These are phyloP conservation scores for Sinapis alba DNA, from an alignment of 441 rosid genomes.

Conservation along the genomic window DNA sequence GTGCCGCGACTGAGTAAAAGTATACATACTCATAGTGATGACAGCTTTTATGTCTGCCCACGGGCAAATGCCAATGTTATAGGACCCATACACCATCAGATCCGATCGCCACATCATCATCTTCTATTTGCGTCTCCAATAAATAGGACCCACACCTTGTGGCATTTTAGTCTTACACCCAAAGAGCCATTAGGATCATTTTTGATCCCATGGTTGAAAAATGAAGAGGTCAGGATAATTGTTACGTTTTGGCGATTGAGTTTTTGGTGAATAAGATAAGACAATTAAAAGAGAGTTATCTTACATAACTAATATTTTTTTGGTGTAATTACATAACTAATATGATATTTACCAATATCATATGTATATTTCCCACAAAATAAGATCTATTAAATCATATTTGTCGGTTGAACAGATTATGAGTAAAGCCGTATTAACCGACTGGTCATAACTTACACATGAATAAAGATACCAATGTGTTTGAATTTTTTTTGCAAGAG, in stretches of 20 bases:
- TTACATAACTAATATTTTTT: background rate
- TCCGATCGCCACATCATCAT: conserved; percentile 40
- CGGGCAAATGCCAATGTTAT: conserved; percentile 37
- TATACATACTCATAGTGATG: conserved; percentile 26
- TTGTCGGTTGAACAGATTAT: no score
- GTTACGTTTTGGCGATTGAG: background rate
- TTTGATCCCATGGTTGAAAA: background rate
- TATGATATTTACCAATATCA: background rate
- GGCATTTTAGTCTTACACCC: background rate
- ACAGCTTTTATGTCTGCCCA: conserved; percentile 45
- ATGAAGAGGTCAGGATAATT: background rate
- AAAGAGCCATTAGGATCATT: background rate
- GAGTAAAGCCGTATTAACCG: no score
- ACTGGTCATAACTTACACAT: no score
- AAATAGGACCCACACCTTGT: background rate
- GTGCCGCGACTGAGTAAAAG: conserved; percentile 23
- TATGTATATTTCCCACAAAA: no score
- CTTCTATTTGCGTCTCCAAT: conserved; percentile 1
- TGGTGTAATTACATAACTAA: background rate
- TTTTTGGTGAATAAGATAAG: no score
- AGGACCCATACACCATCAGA: conserved; percentile 35
- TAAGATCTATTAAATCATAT: no score
- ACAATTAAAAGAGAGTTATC: no score
- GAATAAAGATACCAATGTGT: no score
- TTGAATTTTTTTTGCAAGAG: no score